Base-by-base conservation (phyloP, 139 green algal genomes). In the Deuterostichococcus epilithicus region DNA sequence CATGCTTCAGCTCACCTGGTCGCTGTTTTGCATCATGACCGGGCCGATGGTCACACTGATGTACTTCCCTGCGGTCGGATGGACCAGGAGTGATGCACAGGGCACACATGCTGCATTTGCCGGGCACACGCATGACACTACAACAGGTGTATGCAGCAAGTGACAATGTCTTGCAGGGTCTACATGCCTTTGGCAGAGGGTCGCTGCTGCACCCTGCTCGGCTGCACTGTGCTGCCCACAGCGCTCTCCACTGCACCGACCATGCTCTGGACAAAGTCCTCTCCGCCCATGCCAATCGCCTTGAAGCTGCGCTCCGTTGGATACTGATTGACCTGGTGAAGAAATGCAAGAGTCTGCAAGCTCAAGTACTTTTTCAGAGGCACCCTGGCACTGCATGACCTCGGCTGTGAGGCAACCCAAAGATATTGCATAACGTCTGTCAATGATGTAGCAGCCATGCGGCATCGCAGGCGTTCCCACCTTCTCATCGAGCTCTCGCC, bases 291-390 rank as follows among this genome's bases (percentile, higher is more conserved):
- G 33, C 85, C 85, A 30, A 89, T 86, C 33, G 78, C 76, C 72
- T 89, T 88, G 70, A 89, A 89, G 35, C 74, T 82, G 10, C 84
- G 72, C 35, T 84, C 34, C 18, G 60, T 74, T 5, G 85, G 85
- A 37, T 89, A 89, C 44, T 80, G 70, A 45, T 88, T 88, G 1
- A 88, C 82, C 74, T 86, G 58, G 32, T n/a, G 1, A 32, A 72
- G 2, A 72, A n/a, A 18, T 8, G n/a, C 37, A n/a, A 22, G 42
- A 13, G 13, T 45, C 1, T 39, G 30, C n/a, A 25, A n/a, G 26
- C 42, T 39, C 1, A 39, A 26, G 0, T 72, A 34, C 67, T 42
- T 0, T 72, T 13, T 52, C 42, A n/a, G n/a, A n/a, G n/a, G n/a
- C n/a, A n/a, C n/a, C n/a, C n/a, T n/a, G n/a, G n/a, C n/a, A n/a